Evolutionary conservation across 169 alveolate species (phyloP), one percentile per base, ranked within the genome.

Genomic region (Plasmodium gallinaceum): DNA sequence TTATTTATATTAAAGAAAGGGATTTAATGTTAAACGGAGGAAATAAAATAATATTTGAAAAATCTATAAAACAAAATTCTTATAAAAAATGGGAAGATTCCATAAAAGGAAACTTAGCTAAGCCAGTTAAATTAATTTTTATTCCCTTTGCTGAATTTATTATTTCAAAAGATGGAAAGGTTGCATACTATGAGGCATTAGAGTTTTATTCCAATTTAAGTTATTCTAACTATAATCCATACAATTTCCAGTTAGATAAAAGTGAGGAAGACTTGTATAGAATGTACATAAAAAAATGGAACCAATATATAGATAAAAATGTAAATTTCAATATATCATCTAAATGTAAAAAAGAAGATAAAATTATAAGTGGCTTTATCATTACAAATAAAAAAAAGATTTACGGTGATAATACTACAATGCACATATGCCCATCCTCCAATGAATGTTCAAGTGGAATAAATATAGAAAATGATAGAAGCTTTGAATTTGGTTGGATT

Each of bases 401-500:
- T 8, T 51, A 58, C 22, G 75, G 71, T 8, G 68, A 69, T 61
- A 39, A 61, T 60, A 52, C 20, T 24, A 45, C 61, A 39, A 64
- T 86, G 62, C 92, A 86, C 52, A 4, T 86, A 26, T 86, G 92
- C 70, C 54, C 92, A 48, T 74, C 32, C 18, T 22, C 61, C 8
- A 10, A 39, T 9, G 92, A 45, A 32, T 86, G 92, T 39, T 58
- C 76, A 22, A 86, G 92, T 52, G 76, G 76, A 16, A 71, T 86
- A 60, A 71, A 86, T 52, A 70, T 86, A 61, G 64, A 57, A 46
- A 16, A 75, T 26, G 92, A 86, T 54, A 86, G 58, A 58, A 86
- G 54, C 70, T 86, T 71, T 61, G 92, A 86, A 86, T 86, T 86
- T 20, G 87, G 92, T 20, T 86, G 92, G 92, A 65, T 72, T 58